Percentiles rank a stretch among this genome's conserved stretches.
These are phyloP conservation scores for Gnomoniopsis smithogilvyi DNA, from an alignment of 2,329 filamentous ascomycete genomes.

Conservation along the genomic window DNA sequence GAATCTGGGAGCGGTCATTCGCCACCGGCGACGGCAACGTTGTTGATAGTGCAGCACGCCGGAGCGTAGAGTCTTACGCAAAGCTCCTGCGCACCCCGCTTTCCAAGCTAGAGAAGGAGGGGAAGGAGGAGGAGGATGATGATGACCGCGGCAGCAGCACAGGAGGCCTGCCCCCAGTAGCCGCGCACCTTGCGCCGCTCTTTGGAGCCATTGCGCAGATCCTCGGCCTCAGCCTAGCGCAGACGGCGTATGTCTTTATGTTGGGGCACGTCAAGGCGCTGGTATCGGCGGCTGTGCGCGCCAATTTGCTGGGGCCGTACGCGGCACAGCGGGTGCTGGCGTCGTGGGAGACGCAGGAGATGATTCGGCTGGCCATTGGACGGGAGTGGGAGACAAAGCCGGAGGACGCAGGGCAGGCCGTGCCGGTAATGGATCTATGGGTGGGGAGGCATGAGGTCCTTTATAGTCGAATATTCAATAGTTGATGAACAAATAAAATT, in stretches of 20 bases:
- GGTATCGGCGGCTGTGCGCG: constrained; percentile 72
- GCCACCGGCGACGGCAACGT: constrained; percentile 21
- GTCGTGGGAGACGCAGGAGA: constrained; percentile 50
- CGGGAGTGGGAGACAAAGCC: constrained; percentile 56
- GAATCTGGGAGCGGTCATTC: constrained; percentile 74
- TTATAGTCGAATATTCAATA: constrained; percentile 86
- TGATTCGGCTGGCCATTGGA: constrained; percentile 56
- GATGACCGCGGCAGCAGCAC: not conserved
- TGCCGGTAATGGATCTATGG: constrained; percentile 80
- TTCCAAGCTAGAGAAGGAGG: constrained; percentile 1
- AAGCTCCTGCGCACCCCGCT: constrained; percentile 5
- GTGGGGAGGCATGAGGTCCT: constrained; percentile 77
- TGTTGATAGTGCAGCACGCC: too few species aligned
- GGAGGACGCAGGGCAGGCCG: constrained; percentile 69
- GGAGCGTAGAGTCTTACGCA: not conserved
- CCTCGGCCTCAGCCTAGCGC: constrained; percentile 56
- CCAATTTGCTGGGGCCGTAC: constrained; percentile 76
- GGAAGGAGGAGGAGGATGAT: not conserved
- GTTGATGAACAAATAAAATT: constrained; percentile 40
- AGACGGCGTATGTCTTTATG: constrained; percentile 72
- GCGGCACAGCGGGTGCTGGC: constrained; percentile 74
- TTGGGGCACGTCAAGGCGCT: constrained; percentile 74
- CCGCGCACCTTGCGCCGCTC: constrained; percentile 68
- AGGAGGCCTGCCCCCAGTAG: constrained; percentile 38
- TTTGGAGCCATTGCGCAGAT: constrained; percentile 64